Percentiles rank a stretch among this genome's conserved stretches.
Conservation (phyloP, 345 rosid genomes). For the Arabis hirsuta region DNA sequence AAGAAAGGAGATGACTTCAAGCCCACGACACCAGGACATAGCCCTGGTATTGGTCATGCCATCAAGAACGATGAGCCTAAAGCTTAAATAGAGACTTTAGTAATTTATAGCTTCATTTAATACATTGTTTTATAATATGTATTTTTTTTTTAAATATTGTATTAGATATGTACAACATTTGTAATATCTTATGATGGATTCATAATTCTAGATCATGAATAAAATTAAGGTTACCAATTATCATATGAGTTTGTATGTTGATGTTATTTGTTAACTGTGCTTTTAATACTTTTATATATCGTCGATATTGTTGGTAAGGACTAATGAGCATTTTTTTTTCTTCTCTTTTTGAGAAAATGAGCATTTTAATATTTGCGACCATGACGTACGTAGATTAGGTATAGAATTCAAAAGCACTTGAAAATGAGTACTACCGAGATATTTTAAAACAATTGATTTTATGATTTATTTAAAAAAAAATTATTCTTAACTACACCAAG, state of each 20-base stretch:
- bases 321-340: background rate
- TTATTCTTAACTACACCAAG: too few species aligned
- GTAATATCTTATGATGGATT: conserved; percentile 31
- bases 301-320: background rate
- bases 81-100: conserved; percentile 24
- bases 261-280: background rate
- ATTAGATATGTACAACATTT: background rate
- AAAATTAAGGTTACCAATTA: conserved; percentile 10
- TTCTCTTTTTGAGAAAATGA: background rate
- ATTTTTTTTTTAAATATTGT: conserved; percentile 26
- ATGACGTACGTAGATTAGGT: background rate
- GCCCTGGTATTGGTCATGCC: conserved; percentile 60
- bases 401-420: conserved; percentile 6
- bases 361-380: conserved; percentile 8
- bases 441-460: background rate
- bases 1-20: conserved; percentile 49
- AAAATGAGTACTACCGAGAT: background rate
- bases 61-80: conserved; percentile 41
- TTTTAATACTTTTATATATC: background rate
- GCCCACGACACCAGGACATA: conserved; percentile 59
- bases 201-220: conserved; percentile 39
- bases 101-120: conserved; percentile 28
- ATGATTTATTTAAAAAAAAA: background rate
- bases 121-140: conserved; percentile 18
- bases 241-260: conserved; percentile 20